Percentiles rank a stretch among this genome's conserved stretches.
These are phyloP conservation scores for Aspergillus brunneoviolaceus DNA, from an alignment of 2,329 filamentous ascomycete genomes.

Conservation along the genomic window DNA sequence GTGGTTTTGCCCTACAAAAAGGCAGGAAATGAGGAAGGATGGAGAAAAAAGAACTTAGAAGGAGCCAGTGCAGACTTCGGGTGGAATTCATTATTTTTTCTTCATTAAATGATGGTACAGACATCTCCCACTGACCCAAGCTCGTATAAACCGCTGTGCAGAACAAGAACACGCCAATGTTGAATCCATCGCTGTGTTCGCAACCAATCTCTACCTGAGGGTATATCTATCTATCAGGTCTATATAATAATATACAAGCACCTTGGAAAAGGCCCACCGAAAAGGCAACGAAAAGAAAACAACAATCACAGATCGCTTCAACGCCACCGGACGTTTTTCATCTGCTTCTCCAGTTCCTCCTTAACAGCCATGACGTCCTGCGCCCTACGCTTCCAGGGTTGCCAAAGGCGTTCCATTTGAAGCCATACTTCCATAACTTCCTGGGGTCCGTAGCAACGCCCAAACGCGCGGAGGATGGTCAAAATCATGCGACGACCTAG, in stretches of 20 bases:
- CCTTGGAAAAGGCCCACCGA: slow-evolving; percentile 1
- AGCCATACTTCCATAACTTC: slow-evolving; percentile 41
- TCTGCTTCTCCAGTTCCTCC: slow-evolving; percentile 39
- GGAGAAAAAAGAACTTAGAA: background rate
- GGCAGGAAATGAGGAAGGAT: background rate
- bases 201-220: slow-evolving; percentile 14
- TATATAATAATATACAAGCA: slow-evolving; percentile 33
- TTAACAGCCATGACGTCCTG: slow-evolving; percentile 38
- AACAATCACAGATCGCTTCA: background rate
- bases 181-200: slow-evolving; percentile 5
- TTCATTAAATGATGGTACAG: background rate
- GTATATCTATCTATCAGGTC: slow-evolving; percentile 23
- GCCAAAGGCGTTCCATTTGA: slow-evolving; percentile 43
- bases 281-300: too few relatives aligned
- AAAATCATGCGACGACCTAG: slow-evolving; percentile 43
- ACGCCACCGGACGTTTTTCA: slow-evolving; percentile 22
- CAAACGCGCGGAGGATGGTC: slow-evolving; percentile 41
- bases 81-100: too few relatives aligned
- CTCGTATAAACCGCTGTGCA: slow-evolving; percentile 10
- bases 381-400: slow-evolving; percentile 35
- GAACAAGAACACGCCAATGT: slow-evolving; percentile 1
- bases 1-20: slow-evolving; percentile 5
- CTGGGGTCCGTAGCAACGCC: slow-evolving; percentile 35
- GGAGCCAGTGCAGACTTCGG: background rate
- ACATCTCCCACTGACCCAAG: too few relatives aligned